phyloP scores from a whole-genome alignment of 75 land plant genomes.

The Pseudotsuga menziesii region DNA sequence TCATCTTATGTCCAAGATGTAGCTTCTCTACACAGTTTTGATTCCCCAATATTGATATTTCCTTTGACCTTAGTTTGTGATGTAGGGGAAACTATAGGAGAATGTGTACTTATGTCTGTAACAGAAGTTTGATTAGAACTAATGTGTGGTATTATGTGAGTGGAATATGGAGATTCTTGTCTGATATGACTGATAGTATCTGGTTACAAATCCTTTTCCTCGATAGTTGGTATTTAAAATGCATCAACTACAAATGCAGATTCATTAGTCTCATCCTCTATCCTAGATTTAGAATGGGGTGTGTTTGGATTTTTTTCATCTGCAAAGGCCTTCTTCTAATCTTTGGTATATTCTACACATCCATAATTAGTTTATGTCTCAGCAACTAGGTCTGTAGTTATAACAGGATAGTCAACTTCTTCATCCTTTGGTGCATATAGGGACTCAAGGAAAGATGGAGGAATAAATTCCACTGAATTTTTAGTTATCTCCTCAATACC shows the following conservation, averaged over 20 bases:
- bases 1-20: slow-evolving; percentile 48
- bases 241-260: background rate
- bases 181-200: slow-evolving; percentile 1
- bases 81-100: slow-evolving; percentile 12
- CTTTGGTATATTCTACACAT: background rate
- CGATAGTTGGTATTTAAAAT: background rate
- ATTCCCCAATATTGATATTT: slow-evolving; percentile 12
- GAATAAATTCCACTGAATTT: background rate
- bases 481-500: background rate
- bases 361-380: background rate
- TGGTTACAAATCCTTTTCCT: slow-evolving; percentile 1
- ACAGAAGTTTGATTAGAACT: slow-evolving; percentile 4
- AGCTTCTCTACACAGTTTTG: slow-evolving; percentile 36
- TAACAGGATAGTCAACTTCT: background rate
- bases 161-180: slow-evolving; percentile 8
- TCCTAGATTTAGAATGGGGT: background rate
- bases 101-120: background rate
- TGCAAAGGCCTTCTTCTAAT: background rate
- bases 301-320: background rate
- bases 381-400: background rate
- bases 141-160: background rate
- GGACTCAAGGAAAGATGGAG: background rate
- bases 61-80: slow-evolving; percentile 14
- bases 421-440: background rate
- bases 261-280: slow-evolving; percentile 4